Evolutionary conservation across 176 grass and related monocot species (phyloP).

Genomic region (Neostapfia colusana): DNA sequence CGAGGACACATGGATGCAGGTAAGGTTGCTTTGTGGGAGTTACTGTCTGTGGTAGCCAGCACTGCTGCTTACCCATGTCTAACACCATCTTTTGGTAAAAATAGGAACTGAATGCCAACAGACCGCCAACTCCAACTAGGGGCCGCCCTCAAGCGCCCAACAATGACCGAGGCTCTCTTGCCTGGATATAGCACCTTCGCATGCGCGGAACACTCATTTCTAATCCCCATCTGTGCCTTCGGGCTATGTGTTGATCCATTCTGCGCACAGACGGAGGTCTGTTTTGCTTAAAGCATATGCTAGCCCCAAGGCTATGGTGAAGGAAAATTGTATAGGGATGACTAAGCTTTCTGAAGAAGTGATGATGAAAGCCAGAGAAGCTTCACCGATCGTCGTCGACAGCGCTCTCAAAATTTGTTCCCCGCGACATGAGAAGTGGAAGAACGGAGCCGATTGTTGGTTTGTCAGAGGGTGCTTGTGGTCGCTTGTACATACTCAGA

Average conservation of each 20-base stretch:
- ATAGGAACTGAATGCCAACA: constrained; percentile 95
- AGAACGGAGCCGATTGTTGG: constrained; percentile 26
- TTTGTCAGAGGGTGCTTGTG: constrained; percentile 23
- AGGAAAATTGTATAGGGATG: constrained; percentile 19
- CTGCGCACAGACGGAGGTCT: constrained; percentile 20
- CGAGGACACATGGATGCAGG: constrained; percentile 99
- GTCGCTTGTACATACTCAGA: constrained; percentile 61
- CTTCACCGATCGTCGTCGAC: constrained; percentile 12
- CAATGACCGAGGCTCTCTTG: constrained; percentile 72
- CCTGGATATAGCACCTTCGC: constrained; percentile 59
- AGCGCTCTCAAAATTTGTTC: constrained; percentile 32
- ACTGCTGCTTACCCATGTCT: constrained; percentile 6
- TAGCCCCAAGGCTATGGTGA: background rate
- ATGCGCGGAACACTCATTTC: constrained; percentile 8
- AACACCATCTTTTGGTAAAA: constrained; percentile 19
- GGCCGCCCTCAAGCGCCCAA: constrained; percentile 83
- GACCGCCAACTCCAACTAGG: constrained; percentile 86
- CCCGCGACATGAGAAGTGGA: constrained; percentile 36
- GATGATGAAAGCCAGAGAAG: constrained; percentile 7
- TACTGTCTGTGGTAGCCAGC: background rate
- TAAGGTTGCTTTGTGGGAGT: constrained; percentile 28
- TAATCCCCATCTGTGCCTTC: constrained; percentile 20
- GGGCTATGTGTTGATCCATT: constrained; percentile 32
- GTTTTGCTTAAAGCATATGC: constrained; percentile 18
- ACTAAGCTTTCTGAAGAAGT: background rate